Conservation (phyloP, 1,284 basidiomycete genomes). For the Meira nashicola region DNA sequence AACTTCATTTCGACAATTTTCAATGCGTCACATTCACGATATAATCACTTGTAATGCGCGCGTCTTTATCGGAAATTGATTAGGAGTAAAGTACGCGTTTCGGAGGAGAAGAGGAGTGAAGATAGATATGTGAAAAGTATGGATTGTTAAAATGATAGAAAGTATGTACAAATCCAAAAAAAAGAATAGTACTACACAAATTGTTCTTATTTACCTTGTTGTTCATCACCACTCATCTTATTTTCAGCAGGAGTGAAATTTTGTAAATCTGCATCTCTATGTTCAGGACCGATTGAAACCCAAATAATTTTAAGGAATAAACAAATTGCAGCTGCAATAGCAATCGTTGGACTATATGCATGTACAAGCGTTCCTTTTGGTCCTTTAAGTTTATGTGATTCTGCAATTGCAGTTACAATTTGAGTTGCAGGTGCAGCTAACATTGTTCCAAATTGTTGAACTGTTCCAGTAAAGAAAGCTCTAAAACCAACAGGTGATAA, state of each 20-base stretch:
- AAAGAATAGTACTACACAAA: too few relatives aligned
- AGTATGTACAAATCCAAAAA: too few relatives aligned
- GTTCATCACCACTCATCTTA: background rate
- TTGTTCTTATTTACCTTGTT: too few relatives aligned
- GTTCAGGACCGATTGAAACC: slow-evolving; percentile 2
- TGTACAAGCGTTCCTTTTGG: background rate
- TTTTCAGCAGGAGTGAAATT: background rate
- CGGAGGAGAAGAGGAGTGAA: too few relatives aligned
- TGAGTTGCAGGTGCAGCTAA: background rate
- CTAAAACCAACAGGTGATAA: background rate
- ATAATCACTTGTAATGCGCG: too few relatives aligned
- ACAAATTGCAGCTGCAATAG: background rate
- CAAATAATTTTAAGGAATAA: background rate
- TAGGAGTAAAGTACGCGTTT: too few relatives aligned
- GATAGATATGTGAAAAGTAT: too few relatives aligned
- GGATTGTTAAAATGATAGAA: too few relatives aligned
- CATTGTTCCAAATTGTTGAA: background rate
- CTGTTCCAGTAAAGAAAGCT: background rate
- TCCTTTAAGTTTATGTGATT: background rate
- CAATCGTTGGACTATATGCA: background rate
- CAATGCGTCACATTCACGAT: too few relatives aligned
- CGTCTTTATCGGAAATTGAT: too few relatives aligned
- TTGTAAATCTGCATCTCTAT: background rate
- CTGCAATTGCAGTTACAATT: background rate
- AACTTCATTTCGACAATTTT: too few relatives aligned